Conservation (phyloP, 768 basidiomycete genomes). For the Pluteus cervinus region DNA sequence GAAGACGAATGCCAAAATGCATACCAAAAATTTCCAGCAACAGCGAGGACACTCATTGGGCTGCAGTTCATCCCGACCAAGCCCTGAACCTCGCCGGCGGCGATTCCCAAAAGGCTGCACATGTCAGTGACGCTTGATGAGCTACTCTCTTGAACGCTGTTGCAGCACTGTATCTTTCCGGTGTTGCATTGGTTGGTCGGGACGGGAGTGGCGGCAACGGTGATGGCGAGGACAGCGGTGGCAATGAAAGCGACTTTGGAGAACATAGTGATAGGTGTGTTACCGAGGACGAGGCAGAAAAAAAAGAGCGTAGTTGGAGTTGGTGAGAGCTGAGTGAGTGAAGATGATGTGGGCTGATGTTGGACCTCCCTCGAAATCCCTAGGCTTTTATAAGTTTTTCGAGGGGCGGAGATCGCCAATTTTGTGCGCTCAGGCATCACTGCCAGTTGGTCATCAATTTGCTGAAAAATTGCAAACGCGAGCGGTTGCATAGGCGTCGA, state of each 20-base stretch:
- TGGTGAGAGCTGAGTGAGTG: slow-evolving; percentile 4
- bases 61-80: slow-evolving; percentile 16
- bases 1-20: background rate
- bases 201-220: slow-evolving; percentile 22
- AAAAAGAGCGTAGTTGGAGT: background rate
- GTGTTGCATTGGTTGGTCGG: slow-evolving; percentile 20
- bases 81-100: slow-evolving; percentile 9
- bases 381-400: slow-evolving; percentile 10
- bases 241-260: slow-evolving; percentile 20
- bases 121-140: slow-evolving; percentile 6
- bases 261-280: slow-evolving; percentile 17
- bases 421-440: too few relatives aligned
- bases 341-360: slow-evolving; percentile 11
- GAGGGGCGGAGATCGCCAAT: too few relatives aligned
- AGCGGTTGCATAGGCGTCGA: too few relatives aligned
- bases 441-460: too few relatives aligned
- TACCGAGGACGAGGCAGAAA: background rate
- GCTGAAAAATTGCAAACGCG: too few relatives aligned
- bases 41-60: slow-evolving; percentile 16
- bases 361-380: slow-evolving; percentile 10
- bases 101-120: slow-evolving; percentile 7
- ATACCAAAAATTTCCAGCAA: slow-evolving; percentile 13
- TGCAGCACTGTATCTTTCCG: slow-evolving; percentile 22
- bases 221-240: slow-evolving; percentile 17
- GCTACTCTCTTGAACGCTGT: slow-evolving; percentile 10